A percentile compares a stretch with the other conserved stretches of the same genome.
phyloP scores from a whole-genome alignment of 306 rosid genomes.

The Rosa rugosa region DNA sequence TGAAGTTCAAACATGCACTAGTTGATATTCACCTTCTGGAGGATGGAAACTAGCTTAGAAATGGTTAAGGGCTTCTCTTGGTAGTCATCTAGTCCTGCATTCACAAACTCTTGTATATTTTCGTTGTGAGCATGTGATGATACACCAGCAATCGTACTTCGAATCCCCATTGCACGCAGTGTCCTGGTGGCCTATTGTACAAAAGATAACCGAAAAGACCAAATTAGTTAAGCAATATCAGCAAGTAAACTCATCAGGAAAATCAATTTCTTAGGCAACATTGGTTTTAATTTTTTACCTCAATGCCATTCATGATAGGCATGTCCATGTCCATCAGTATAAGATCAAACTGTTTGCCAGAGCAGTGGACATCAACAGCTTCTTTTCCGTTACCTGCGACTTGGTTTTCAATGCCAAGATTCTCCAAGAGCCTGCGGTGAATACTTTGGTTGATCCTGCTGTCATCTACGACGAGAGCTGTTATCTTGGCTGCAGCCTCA shows the following conservation, averaged over 20 bases:
- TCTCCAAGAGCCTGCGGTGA: constrained; percentile 50
- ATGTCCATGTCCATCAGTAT: constrained; percentile 89
- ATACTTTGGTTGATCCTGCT: constrained; percentile 36
- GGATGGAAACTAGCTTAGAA: constrained; percentile 51
- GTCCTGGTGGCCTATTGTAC: constrained; percentile 60
- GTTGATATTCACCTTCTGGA: constrained; percentile 29
- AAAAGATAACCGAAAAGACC: background rate
- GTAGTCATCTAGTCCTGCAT: constrained; percentile 71
- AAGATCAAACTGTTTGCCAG: constrained; percentile 62
- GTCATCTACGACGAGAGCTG: constrained; percentile 80
- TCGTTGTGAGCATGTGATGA: constrained; percentile 44
- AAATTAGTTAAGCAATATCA: background rate
- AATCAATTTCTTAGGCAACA: background rate
- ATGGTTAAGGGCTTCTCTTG: constrained; percentile 67
- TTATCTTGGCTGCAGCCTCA: constrained; percentile 28
- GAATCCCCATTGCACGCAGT: constrained; percentile 68
- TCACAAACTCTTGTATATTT: constrained; percentile 45
- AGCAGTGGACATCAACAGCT: constrained; percentile 63
- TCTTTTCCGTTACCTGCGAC: constrained; percentile 67
- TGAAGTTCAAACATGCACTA: background rate
- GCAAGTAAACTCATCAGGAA: background rate
- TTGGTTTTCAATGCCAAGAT: constrained; percentile 49
- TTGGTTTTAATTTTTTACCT: constrained; percentile 32
- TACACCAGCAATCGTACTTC: constrained; percentile 68
- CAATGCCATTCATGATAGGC: constrained; percentile 88